These are phyloP conservation scores for Senecio squalidus DNA, from an alignment of 140 eudicot genomes.

Conservation along the genomic window DNA sequence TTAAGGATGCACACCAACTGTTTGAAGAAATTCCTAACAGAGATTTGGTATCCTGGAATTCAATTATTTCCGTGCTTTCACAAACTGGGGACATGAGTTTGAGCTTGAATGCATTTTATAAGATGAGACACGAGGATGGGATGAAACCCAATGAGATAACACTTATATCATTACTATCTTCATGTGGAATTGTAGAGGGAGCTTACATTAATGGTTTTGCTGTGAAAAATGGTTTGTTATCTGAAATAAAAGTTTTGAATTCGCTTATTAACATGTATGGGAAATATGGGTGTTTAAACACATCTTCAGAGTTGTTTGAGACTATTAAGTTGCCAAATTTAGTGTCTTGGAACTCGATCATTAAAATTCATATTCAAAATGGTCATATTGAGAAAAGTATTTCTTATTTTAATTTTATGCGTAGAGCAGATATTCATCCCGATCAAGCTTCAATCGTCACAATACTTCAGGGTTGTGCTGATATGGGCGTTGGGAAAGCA, in stretches of 20 bases:
- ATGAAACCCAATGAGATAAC: conserved; percentile 53
- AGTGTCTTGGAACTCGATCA: conserved; percentile 52
- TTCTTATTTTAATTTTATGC: conserved; percentile 31
- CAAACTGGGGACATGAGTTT: conserved; percentile 22
- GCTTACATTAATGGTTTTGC: conserved; percentile 37
- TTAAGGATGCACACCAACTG: conserved; percentile 33
- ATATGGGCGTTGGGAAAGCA: conserved; percentile 32
- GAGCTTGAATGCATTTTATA: conserved; percentile 33
- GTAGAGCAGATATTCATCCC: conserved; percentile 31
- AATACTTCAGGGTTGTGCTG: conserved; percentile 39
- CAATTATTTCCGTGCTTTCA: conserved; percentile 30
- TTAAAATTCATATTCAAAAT: conserved; percentile 28
- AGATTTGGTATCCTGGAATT: conserved; percentile 54
- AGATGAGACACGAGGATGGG: conserved; percentile 31
- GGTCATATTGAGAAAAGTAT: conserved; percentile 26
- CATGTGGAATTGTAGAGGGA: conserved; percentile 32
- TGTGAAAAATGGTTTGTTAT: conserved; percentile 34
- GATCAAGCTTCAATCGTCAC: conserved; percentile 49
- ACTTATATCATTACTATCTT: conserved; percentile 30
- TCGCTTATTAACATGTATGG: conserved; percentile 49
- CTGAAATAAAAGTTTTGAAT: conserved; percentile 36
- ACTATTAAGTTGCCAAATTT: conserved; percentile 29
- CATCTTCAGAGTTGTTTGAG: conserved; percentile 30
- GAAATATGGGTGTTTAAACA: conserved; percentile 22
- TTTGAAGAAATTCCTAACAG: conserved; percentile 48